A percentile compares a stretch with the other conserved stretches of the same genome.
These are phyloP conservation scores for Phytophthora capsici DNA, from an alignment of 352 stramenopile genomes.

Conservation along the genomic window DNA sequence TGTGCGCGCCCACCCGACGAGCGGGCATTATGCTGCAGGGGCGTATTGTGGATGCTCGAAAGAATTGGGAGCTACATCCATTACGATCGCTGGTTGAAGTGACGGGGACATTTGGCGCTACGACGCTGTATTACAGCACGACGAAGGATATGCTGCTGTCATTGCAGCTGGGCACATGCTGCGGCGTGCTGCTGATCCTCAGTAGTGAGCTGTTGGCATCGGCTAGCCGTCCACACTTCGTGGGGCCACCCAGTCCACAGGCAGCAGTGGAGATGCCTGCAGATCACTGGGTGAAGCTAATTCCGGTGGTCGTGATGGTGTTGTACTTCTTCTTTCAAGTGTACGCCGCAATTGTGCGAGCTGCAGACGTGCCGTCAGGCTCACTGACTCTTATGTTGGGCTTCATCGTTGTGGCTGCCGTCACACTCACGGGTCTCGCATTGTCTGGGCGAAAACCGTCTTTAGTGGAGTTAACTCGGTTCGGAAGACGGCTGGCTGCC, in stretches of 20 bases:
- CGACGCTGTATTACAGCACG: conserved; percentile 61
- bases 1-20: conserved; percentile 68
- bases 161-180: conserved; percentile 78
- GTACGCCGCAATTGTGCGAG: conserved; percentile 51
- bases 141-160: conserved; percentile 68
- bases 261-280: conserved; percentile 52
- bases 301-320: conserved; percentile 70
- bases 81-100: conserved; percentile 69
- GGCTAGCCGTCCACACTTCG: conserved; percentile 20
- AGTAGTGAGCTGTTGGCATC: conserved; percentile 55
- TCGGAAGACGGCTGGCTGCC: conserved; percentile 40
- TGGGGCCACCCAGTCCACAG: conserved; percentile 31
- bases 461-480: conserved; percentile 37
- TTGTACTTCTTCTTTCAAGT: conserved; percentile 68
- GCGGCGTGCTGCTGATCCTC: conserved; percentile 63
- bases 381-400: conserved; percentile 48
- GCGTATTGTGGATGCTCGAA: conserved; percentile 69
- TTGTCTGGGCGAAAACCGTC: conserved; percentile 54
- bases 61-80: conserved; percentile 71
- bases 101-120: conserved; percentile 59
- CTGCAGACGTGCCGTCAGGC: conserved; percentile 47
- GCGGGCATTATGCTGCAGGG: conserved; percentile 71
- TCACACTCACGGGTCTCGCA: conserved; percentile 55
- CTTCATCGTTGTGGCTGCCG: conserved; percentile 51
- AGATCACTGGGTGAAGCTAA: conserved; percentile 84